A percentile compares a stretch with the other conserved stretches of the same genome.
phyloP scores from a whole-genome alignment of 371 early-diverging fungal genomes.

The Mortierella sp. region DNA sequence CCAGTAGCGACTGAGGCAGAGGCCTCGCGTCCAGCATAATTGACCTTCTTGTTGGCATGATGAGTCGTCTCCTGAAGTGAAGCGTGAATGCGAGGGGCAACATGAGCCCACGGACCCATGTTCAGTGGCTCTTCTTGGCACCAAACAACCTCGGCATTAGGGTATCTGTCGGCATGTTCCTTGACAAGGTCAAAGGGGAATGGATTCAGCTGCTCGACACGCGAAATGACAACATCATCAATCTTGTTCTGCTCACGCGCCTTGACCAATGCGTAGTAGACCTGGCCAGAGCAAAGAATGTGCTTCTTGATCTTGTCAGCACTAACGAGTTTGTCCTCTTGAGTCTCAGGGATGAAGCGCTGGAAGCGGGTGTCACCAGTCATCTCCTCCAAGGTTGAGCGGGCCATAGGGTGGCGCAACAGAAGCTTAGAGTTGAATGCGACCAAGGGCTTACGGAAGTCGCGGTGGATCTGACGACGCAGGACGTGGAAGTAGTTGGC shows the following conservation, averaged over 20 bases:
- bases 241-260: conserved; percentile 90
- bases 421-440: conserved; percentile 92
- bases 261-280: conserved; percentile 91
- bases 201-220: conserved; percentile 94
- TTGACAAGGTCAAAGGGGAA: conserved; percentile 95
- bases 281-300: conserved; percentile 95
- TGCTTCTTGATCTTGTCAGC: conserved; percentile 88
- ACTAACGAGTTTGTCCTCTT: conserved; percentile 71
- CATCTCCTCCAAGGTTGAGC: conserved; percentile 87
- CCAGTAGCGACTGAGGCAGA: conserved; percentile 97
- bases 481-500: conserved; percentile 97
- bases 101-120: conserved; percentile 92
- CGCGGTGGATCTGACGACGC: conserved; percentile 95
- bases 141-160: conserved; percentile 91
- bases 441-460: conserved; percentile 96
- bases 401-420: conserved; percentile 93
- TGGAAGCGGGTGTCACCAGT: conserved; percentile 85
- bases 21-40: conserved; percentile 92
- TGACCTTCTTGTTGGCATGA: conserved; percentile 75
- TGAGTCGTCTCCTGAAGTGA: conserved; percentile 75
- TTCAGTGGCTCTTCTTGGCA: conserved; percentile 98
- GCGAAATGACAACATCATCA: conserved; percentile 88
- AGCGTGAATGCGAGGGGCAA: conserved; percentile 88
- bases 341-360: conserved; percentile 91
- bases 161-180: conserved; percentile 89